Evolutionary conservation across 768 basidiomycete species (phyloP), one percentile per base, ranked within the genome.

Genomic region (Tricholoma bakamatsutake): DNA sequence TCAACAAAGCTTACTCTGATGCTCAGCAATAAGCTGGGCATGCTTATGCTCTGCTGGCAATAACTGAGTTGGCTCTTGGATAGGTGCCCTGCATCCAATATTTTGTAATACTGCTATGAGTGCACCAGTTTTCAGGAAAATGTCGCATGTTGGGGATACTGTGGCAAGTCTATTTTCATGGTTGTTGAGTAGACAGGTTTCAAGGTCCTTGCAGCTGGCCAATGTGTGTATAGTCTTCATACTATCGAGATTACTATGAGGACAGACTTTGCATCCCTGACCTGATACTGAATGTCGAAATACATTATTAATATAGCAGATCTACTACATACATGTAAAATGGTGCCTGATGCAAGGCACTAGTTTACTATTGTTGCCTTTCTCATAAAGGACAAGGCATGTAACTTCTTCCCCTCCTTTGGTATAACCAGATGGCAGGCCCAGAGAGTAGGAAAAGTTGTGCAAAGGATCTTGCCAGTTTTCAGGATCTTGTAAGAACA

Each of bases 241-340:
- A 15, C 27, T 11, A 4, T 58, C 49, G 4, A 54, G 15, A 49
- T 58, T 49, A 18, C 52, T 45, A 2, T 57, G 33, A 15, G 59
- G 57, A 43, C 62, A 62, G n/a, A 57, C 53, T 51, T 62, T 62
- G 39, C 46, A 56, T 33, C 62, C 61, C 55, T 60, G 59, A 46
- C 61, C 61, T 62, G 31, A 28, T 4, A 42, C 34, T 12, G 43
- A 17, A 3, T 28, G 12, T 27, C 31, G 8, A 8, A n/a, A 30
- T 33, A 49, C 31, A 28, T n/a, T 30, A 49, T 9, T 7, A 34
- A 34, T 45, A 15, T 27, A 52, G 13, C 12, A 50, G 59, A 35
- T 35, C 34, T 12, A 35, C 62, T 24, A 24, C 21, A 37, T 54
- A 63, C 62, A 63, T 13, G 60, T 63, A 24, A 52, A 54, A 48